Percentiles rank a stretch among this genome's conserved stretches.
These are phyloP conservation scores for Solanum appendiculatum DNA, from an alignment of 257 asterid species.

Conservation along the genomic window DNA sequence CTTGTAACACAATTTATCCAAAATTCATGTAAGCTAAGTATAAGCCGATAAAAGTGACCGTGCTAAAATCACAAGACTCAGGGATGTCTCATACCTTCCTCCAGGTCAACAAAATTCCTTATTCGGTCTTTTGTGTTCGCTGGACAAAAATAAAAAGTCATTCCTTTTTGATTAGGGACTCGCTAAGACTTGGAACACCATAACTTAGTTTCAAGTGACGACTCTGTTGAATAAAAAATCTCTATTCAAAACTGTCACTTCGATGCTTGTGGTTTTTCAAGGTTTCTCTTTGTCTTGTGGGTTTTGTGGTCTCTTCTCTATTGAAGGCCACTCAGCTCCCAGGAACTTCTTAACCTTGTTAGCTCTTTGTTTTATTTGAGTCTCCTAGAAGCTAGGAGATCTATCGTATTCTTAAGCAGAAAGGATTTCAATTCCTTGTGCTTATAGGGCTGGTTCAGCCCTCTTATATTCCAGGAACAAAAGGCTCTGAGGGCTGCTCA, in stretches of 20 bases:
- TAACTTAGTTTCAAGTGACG: background rate
- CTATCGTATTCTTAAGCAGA: background rate
- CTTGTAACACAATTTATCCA: background rate
- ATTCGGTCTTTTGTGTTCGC: background rate
- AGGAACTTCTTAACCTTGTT: background rate
- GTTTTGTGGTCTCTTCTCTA: background rate
- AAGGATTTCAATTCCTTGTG: background rate
- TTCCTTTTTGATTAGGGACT: background rate
- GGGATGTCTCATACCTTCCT: background rate
- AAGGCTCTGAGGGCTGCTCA: background rate
- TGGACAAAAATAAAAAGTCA: background rate
- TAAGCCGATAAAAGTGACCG: background rate
- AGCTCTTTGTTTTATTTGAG: background rate
- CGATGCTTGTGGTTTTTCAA: background rate
- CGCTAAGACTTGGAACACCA: background rate
- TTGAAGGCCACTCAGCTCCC: background rate
- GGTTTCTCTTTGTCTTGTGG: background rate
- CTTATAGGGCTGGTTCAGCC: background rate
- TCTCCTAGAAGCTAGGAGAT: background rate
- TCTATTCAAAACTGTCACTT: background rate
- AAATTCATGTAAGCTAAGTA: background rate
- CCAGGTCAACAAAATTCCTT: background rate
- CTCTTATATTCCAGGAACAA: background rate
- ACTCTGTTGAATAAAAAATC: background rate
- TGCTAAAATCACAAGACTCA: background rate